phyloP scores from a whole-genome alignment of 495 filamentous ascomycete genomes.

The Penicillium riverlandense region DNA sequence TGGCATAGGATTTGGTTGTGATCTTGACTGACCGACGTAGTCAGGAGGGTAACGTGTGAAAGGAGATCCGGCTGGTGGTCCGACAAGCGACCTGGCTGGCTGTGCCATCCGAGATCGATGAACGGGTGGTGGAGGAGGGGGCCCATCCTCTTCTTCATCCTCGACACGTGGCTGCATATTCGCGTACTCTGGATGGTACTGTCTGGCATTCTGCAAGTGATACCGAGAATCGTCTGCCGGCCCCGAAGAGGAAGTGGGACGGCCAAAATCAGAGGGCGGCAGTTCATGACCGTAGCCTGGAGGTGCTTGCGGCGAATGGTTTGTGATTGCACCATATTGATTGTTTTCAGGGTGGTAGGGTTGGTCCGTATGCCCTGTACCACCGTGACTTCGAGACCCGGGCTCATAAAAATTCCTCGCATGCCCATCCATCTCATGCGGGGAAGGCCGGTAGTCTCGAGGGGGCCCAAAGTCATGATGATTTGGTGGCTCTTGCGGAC shows the following conservation, averaged over 20 bases:
- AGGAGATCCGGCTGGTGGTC: slow-evolving; percentile 18
- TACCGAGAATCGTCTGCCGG: slow-evolving; percentile 17
- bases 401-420: slow-evolving; percentile 8
- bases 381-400: slow-evolving; percentile 5
- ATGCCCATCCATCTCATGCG: slow-evolving; percentile 10
- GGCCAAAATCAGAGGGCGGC: slow-evolving; percentile 9
- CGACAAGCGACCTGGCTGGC: slow-evolving; percentile 12
- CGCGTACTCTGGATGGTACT: slow-evolving; percentile 34
- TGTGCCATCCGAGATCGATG: slow-evolving; percentile 34
- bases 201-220: slow-evolving; percentile 11
- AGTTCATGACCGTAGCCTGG: slow-evolving; percentile 4
- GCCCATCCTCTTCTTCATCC: slow-evolving; percentile 53
- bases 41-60: slow-evolving; percentile 32
- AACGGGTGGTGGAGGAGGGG: slow-evolving; percentile 42
- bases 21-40: slow-evolving; percentile 13
- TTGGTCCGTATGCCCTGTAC: slow-evolving; percentile 8
- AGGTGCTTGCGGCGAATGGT: slow-evolving; percentile 5
- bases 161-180: slow-evolving; percentile 64
- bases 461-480: slow-evolving; percentile 23
- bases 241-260: slow-evolving; percentile 7
- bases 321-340: slow-evolving; percentile 14
- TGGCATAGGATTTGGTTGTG: background rate
- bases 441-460: slow-evolving; percentile 17
- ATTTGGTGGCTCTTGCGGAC: slow-evolving; percentile 16
- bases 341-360: slow-evolving; percentile 15